phyloP scores from a whole-genome alignment of 2,329 filamentous ascomycete genomes.

The Alternaria arborescens region DNA sequence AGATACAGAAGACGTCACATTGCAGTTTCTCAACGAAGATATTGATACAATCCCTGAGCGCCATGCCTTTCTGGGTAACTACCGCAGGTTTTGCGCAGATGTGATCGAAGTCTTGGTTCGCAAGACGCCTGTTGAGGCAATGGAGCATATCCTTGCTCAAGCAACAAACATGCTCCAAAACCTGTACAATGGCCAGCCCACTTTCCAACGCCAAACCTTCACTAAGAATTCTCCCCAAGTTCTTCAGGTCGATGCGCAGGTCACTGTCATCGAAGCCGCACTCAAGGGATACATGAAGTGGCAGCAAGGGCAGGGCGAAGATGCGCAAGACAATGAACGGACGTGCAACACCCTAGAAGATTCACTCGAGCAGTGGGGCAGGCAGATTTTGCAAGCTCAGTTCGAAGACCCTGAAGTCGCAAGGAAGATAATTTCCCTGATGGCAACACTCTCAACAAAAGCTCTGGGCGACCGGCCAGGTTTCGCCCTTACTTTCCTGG shows the following conservation, averaged over 20 bases:
- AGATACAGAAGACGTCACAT: constrained; percentile 79
- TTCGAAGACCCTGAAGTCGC: constrained; percentile 87
- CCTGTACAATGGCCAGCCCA: constrained; percentile 74
- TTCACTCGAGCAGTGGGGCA: constrained; percentile 76
- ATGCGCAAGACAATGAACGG: constrained; percentile 59
- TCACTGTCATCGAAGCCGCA: constrained; percentile 86
- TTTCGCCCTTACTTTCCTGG: constrained; percentile 88
- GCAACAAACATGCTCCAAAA: constrained; percentile 77
- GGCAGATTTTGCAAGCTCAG: constrained; percentile 71
- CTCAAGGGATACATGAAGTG: constrained; percentile 90
- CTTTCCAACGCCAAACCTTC: constrained; percentile 64
- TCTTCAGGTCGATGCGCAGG: constrained; percentile 85
- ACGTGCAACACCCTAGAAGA: constrained; percentile 67
- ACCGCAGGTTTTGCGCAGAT: constrained; percentile 86
- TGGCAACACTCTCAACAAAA: constrained; percentile 84
- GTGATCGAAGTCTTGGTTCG: constrained; percentile 88
- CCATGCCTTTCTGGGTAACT: constrained; percentile 95
- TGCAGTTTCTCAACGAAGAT: constrained; percentile 87
- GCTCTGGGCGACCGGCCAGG: constrained; percentile 78
- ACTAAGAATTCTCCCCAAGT: constrained; percentile 75
- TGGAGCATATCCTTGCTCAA: constrained; percentile 83
- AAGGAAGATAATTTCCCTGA: constrained; percentile 80
- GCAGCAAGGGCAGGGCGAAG: constrained; percentile 64
- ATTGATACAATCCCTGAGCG: constrained; percentile 94
- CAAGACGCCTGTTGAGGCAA: constrained; percentile 81